Evolutionary conservation across 2,329 filamentous ascomycete species (phyloP), one percentile per base, ranked within the genome.

Genomic region (Triangularia verruculosa): DNA sequence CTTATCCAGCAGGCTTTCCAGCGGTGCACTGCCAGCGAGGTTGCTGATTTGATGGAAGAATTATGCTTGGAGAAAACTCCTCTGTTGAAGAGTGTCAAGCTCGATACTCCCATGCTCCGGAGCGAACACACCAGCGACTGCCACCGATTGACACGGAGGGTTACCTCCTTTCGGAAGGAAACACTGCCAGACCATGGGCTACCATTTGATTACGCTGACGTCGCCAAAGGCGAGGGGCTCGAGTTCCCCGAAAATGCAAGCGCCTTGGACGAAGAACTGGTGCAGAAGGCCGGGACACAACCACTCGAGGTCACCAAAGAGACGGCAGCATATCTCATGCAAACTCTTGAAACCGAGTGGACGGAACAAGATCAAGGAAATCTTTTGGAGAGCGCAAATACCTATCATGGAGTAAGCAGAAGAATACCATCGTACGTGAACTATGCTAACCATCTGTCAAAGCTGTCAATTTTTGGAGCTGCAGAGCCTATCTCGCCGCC

Each of bases 61-160:
- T 52, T 69, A 52, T 68, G 62, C 54, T 62, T 65, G 15, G 3
- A 34, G 7, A 59, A 61, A 17, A 63, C 63, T 6, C 3, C n/a
- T 2, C 53, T 39, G 11, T 55, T 32, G 20, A 68, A 58, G 32
- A 22, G 4, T 17, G 47, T 68, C 12, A 73, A 71, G 47, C 12
- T 73, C 2, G 71, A 74, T 12, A 24, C 64, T 4, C 71, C 72
- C 0, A 32, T 65, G 0, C 70, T 74, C 12, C 66, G 68, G 12
- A 71, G 68, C n/a, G 70, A 74, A 54, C 68, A 72, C 59, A 61
- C 58, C 1, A 47, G 54, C 11, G 70, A 73, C 51, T 67, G 70
- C 55, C 67, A 62, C 22, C 59, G 61, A 4, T 63, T 70, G 7
- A 17, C 57, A 12, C 63, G 60, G 4, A 59, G 61, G n/a, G 39